phyloP scores from a whole-genome alignment of 108 stramenopile species.

The Ochromonas danica region DNA sequence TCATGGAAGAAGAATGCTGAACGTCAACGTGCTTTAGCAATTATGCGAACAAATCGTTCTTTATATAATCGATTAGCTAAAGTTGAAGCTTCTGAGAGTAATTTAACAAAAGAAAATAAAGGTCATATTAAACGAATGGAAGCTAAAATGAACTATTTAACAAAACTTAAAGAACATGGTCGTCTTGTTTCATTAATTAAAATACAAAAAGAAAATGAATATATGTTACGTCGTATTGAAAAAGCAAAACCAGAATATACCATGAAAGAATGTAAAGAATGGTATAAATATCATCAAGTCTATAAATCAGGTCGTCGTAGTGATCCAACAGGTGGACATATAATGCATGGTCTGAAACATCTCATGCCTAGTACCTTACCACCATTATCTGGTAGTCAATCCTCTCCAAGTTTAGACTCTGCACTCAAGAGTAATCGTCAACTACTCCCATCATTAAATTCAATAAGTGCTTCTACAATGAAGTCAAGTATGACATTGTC shows the following conservation, averaged over 20 bases:
- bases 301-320: constrained; percentile 2
- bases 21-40: constrained; percentile 2
- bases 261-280: constrained; percentile 20
- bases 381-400: background rate
- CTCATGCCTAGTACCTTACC: constrained; percentile 4
- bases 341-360: constrained; percentile 3
- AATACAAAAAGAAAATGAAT: constrained; percentile 35
- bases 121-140: constrained; percentile 29
- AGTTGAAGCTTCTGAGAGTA: constrained; percentile 33
- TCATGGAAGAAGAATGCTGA: constrained; percentile 33
- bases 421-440: too few species aligned
- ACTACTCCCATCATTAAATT: too few species aligned
- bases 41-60: constrained; percentile 1
- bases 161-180: constrained; percentile 14
- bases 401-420: background rate
- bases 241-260: constrained; percentile 37
- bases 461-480: too few species aligned
- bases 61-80: constrained; percentile 30
- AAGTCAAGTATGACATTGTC: background rate
- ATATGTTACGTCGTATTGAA: constrained; percentile 31
- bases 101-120: constrained; percentile 27
- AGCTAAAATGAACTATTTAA: constrained; percentile 2
- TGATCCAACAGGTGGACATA: constrained; percentile 29
- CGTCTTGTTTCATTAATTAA: constrained; percentile 28
- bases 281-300: constrained; percentile 34